Evolutionary conservation across 768 basidiomycete genomes (phyloP), one percentile per base, ranked within the genome.

Genomic region (Boletus reticulatus): DNA sequence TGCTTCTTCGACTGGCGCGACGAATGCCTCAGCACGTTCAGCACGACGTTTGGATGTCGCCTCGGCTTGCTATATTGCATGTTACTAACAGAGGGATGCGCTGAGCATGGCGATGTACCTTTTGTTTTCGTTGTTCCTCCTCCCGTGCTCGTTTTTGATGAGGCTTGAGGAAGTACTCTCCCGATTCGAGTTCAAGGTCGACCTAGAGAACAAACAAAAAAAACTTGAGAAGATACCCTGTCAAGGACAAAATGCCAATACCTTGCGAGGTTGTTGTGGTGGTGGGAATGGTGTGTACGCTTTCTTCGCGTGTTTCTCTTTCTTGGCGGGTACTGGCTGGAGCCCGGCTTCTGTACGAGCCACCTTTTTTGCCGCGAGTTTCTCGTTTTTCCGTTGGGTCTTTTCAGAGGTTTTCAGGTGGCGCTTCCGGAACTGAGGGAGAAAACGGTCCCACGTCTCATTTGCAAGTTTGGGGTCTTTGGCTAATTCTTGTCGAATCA

Each of bases 201-300:
- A 98, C 78, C 88, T 93, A 56, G 19, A 8, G 39, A 48, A 38
- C 29, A 31, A 58, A n/a, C n/a, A n/a, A 32, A 39, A 19, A 12
- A 13, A 29, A 8, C 8, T 13, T 65, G 38, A 66, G 52, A 50
- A 46, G 4, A 56, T 32, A 32, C 50, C 12, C 49, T 20, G 13
- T 27, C 37, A 16, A 44, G 32, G 27, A 37, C 11, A 50, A 41
- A 2, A 45, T 37, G n/a, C 1, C 48, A 72, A 52, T 63, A 92
- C 92, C 81, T 98, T 98, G 63, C 93, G 86, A 37, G 95, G 96
- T 55, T 84, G 80, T 67, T 98, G 97, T 9, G 95, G 77, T 32
- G 97, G 97, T 37, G 97, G 97, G 84, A 98, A 99, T 2, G 97
- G 97, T n/a, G 97, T 98, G 73, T 98, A 98, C 16, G 85, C 79